These are phyloP conservation scores for Auricularia heimuer DNA, from an alignment of 768 basidiomycete genomes.

Conservation along the genomic window DNA sequence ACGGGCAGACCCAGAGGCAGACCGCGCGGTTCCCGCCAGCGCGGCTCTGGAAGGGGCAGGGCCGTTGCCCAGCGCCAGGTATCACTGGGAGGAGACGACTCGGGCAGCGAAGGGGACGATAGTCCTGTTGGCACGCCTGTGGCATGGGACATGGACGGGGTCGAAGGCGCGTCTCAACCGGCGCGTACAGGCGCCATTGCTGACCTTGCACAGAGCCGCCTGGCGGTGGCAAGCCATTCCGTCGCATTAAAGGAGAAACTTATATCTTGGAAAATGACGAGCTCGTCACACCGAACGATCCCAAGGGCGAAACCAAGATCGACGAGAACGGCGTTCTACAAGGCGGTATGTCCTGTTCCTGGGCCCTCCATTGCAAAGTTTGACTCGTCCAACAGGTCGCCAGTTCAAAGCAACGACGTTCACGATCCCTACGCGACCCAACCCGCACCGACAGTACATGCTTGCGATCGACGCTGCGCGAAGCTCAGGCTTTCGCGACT, in stretches of 20 bases:
- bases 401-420: constrained; percentile 87
- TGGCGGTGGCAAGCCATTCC: constrained; percentile 54
- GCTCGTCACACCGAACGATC: constrained; percentile 71
- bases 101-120: constrained; percentile 22
- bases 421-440: constrained; percentile 60
- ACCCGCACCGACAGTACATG: constrained; percentile 81
- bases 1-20: constrained; percentile 10
- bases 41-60: constrained; percentile 11
- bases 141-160: constrained; percentile 21
- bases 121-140: constrained; percentile 34
- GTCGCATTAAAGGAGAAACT: constrained; percentile 60
- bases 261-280: constrained; percentile 86
- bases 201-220: constrained; percentile 3
- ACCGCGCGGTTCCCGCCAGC: constrained; percentile 4
- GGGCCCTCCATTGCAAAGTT: constrained; percentile 4
- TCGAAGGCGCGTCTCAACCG: background rate
- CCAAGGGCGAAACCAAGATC: constrained; percentile 86
- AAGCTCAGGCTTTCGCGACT: constrained; percentile 92
- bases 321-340: constrained; percentile 75
- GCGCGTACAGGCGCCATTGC: background rate
- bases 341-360: constrained; percentile 48
- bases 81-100: constrained; percentile 19
- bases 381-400: constrained; percentile 29
- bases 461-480: constrained; percentile 97
- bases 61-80: constrained; percentile 21